Conservation (phyloP, 2,329 filamentous ascomycete genomes). For the Aspergillus amoenus region DNA sequence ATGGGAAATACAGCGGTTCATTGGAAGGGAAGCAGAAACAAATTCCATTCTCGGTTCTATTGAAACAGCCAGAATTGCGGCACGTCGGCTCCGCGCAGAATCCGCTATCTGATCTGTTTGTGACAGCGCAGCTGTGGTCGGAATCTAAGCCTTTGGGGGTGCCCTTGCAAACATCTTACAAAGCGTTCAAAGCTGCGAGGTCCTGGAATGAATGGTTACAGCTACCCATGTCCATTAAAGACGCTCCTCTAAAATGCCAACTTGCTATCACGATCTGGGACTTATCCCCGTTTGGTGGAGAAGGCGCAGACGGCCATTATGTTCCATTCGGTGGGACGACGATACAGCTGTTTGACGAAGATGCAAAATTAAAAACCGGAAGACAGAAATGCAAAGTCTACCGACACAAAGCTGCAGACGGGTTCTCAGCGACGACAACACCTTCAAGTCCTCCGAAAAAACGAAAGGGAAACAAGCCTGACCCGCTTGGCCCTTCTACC, state of each 20-base stretch:
- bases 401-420: constrained; percentile 79
- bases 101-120: constrained; percentile 82
- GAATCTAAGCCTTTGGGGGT: constrained; percentile 94
- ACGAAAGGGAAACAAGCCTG: constrained; percentile 49
- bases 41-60: constrained; percentile 72
- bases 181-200: constrained; percentile 70
- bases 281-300: constrained; percentile 73
- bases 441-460: constrained; percentile 64
- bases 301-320: constrained; percentile 69
- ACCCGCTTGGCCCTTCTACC: constrained; percentile 54
- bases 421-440: constrained; percentile 75
- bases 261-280: constrained; percentile 96
- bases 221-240: constrained; percentile 79
- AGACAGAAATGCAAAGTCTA: constrained; percentile 88
- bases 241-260: constrained; percentile 76
- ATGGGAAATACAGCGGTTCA: constrained; percentile 56
- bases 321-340: constrained; percentile 95
- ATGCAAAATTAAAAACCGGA: constrained; percentile 88
- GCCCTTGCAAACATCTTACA: constrained; percentile 89
- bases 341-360: constrained; percentile 83
- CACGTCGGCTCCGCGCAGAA: constrained; percentile 86
- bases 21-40: constrained; percentile 77
- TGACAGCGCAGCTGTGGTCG: constrained; percentile 91
- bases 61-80: constrained; percentile 75
- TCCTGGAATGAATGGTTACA: constrained; percentile 97